Base-by-base conservation (phyloP, 116 monocot species). In the Dioscorea cayenensis region DNA sequence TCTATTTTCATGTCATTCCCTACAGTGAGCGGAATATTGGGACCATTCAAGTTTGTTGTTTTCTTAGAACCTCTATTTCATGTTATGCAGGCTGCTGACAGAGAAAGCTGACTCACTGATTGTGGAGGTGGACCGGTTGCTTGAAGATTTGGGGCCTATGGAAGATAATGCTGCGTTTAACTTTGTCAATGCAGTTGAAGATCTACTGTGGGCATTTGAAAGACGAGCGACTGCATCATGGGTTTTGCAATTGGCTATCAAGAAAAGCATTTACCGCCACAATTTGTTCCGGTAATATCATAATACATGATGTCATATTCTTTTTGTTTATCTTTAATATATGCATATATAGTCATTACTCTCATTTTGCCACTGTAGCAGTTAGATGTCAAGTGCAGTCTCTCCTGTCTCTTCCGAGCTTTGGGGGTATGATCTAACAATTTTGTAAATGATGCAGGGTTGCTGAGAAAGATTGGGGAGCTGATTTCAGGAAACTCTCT, bases 181-280 rank as follows among this genome's bases (percentile, higher is more conserved):
- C 80, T 99, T 99, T 77, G 89, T 99, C 17, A 99, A 94, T 84
- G 91, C 99, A 66, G 66, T 99, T 62, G 89, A 85, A 79, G 89
- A 99, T 73, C 88, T 99, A 55, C 74, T 99, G 32, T 99, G 99
- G 99, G 89, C 99, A 73, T 99, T 94, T 91, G 94, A 99, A 68
- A 70, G 77, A 28, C 79, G 94, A 14, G 91, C 87, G 55, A 91
- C 94, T 67, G 94, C 94, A 65, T 94, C 87, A 62, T 91, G 99
- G 91, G 63, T 99, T 82, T 99, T 99, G 75, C 89, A 99, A 73
- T 35, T 99, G 67, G 99, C 99, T 71, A 84, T 94, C 63, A 87
- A 68, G 69, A 89, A 87, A 79, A 83, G 76, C 36, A 91, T 99
- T 72, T 99, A 94, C 71, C 78, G 77, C 7, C 86, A 79, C 66